Conservation (phyloP, 2,329 filamentous ascomycete genomes). For the Botrytis medusae region DNA sequence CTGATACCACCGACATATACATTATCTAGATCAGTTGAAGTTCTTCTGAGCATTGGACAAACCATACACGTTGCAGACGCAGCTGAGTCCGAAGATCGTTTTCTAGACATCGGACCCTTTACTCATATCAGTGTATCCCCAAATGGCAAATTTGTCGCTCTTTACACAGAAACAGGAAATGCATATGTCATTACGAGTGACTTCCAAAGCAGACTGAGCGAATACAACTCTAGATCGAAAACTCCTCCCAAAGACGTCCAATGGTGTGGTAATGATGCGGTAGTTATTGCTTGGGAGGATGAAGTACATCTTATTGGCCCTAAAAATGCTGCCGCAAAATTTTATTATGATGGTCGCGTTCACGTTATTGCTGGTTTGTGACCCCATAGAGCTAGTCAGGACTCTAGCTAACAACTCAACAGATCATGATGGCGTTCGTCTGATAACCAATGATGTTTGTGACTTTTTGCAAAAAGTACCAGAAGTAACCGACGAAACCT, state of each 20-base stretch:
- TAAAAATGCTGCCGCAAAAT: slow-evolving; percentile 70
- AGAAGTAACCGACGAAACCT: slow-evolving; percentile 81
- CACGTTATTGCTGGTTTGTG: slow-evolving; percentile 78
- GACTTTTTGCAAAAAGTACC: slow-evolving; percentile 97
- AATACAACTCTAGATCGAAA: slow-evolving; percentile 85
- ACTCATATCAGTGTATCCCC: slow-evolving; percentile 87
- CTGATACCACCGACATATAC: slow-evolving; percentile 86
- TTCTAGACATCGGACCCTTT: slow-evolving; percentile 90
- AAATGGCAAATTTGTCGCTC: slow-evolving; percentile 81
- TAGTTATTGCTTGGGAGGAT: slow-evolving; percentile 94
- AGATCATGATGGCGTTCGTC: slow-evolving; percentile 80
- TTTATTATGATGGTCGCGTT: slow-evolving; percentile 88
- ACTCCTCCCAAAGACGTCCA: slow-evolving; percentile 84
- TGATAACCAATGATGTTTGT: slow-evolving; percentile 91
- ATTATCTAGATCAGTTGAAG: slow-evolving; percentile 89
- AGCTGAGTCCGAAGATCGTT: slow-evolving; percentile 85
- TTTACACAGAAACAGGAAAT: slow-evolving; percentile 82
- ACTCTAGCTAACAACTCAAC: slow-evolving; percentile 20
- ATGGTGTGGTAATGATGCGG: slow-evolving; percentile 95
- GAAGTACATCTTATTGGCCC: slow-evolving; percentile 93
- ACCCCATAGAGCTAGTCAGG: not conserved
- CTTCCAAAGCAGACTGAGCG: slow-evolving; percentile 87
- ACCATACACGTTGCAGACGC: slow-evolving; percentile 87
- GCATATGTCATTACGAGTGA: slow-evolving; percentile 94
- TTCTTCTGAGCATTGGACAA: slow-evolving; percentile 77